phyloP scores from a whole-genome alignment of 768 basidiomycete species.

The Russula virescens region DNA sequence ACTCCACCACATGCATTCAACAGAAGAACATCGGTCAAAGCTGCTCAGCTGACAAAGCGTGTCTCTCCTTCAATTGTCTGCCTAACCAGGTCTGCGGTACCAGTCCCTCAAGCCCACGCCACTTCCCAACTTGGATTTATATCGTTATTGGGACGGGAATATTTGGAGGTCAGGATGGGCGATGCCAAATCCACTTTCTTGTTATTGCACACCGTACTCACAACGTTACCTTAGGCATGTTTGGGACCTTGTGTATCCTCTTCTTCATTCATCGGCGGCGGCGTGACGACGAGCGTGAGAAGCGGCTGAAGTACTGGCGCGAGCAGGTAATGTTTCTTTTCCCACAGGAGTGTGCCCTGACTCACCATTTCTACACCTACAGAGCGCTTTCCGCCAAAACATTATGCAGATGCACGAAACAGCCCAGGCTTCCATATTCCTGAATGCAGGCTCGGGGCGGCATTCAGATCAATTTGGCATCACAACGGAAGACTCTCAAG shows the following conservation, averaged over 20 bases:
- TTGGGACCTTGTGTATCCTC: constrained; percentile 59
- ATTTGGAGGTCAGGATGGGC: constrained; percentile 50
- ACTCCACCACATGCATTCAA: constrained; percentile 49
- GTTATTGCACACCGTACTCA: neutral
- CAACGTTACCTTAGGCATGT: constrained; percentile 50
- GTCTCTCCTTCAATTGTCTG: constrained; percentile 70
- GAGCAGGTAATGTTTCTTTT: constrained; percentile 53
- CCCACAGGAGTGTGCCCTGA: neutral
- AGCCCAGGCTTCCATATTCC: constrained; percentile 57
- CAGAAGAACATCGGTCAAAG: constrained; percentile 50
- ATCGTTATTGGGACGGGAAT: constrained; percentile 65
- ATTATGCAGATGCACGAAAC: constrained; percentile 74
- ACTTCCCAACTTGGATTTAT: constrained; percentile 67
- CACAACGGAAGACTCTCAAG: constrained; percentile 49
- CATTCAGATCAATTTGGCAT: constrained; percentile 44
- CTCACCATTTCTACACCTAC: constrained; percentile 8
- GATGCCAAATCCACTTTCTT: too few relatives aligned
- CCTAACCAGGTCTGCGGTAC: constrained; percentile 55
- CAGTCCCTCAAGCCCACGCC: constrained; percentile 52
- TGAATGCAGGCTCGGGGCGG: constrained; percentile 37
- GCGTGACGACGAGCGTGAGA: constrained; percentile 72
- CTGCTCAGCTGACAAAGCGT: constrained; percentile 63
- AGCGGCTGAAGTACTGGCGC: constrained; percentile 83
- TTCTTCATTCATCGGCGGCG: constrained; percentile 68
- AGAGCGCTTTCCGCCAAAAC: constrained; percentile 79